Evolutionary conservation across 768 basidiomycete species (phyloP), one percentile per base, ranked within the genome.

Genomic region (Pleurotus ostreatus): DNA sequence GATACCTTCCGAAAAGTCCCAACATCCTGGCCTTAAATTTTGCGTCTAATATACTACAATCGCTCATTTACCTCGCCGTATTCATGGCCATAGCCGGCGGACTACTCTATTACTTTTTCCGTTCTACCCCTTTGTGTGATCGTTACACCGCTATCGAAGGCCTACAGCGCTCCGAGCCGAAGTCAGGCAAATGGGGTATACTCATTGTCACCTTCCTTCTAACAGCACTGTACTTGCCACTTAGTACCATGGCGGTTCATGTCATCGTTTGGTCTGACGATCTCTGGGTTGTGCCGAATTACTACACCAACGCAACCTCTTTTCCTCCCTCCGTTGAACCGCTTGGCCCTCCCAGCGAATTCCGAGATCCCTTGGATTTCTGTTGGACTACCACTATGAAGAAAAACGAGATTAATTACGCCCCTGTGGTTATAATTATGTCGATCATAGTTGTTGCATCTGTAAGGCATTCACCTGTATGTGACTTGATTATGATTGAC

Each of bases 341-440:
- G 2, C 67, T 88, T 13, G 87, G 87, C 0, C 80, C 85, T 9
- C 18, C 79, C 0, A 74, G 72, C 53, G 75, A 82, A 61, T 88
- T 72, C 65, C 80, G 82, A 41, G 79, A 81, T 58, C 78, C 87
- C 2, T 62, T 86, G 49, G 85, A 89, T 66, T 89, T 89, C 60
- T 91, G 88, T 67, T 92, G 81, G 73, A 89, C 86, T 3, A 91
- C 89, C 0, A 90, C 88, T 0, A 87, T 90, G 86, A 77, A 79
- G 55, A 74, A 76, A 39, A 82, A 86, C 58, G 75, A 85, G 64
- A 70, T 89, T 57, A 92, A 91, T 65, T 85, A 77, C 60, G 88
- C 88, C 0, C 85, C 84, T 22, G 61, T 81, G 3, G 66, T 89
- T 16, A 69, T 92, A 4, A 75, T 83, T n/a, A 63, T 87, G 22